A percentile compares a stretch with the other conserved stretches of the same genome.
phyloP scores from a whole-genome alignment of 441 rosid genomes.

The Lepidium campestre region DNA sequence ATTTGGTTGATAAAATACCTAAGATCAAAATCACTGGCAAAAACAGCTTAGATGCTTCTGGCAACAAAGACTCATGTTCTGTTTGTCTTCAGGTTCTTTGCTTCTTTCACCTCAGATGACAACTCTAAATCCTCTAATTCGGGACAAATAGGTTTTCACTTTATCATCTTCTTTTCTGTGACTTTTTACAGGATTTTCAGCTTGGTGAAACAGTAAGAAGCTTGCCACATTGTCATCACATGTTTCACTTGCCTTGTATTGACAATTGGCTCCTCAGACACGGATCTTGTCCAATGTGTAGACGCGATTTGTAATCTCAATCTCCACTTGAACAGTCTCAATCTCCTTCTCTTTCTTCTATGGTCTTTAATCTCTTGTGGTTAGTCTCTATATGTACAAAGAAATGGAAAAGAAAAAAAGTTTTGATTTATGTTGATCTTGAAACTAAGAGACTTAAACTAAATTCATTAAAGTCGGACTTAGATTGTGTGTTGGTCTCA shows the following conservation, averaged over 20 bases:
- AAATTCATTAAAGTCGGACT: background rate
- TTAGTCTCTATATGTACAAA: slow-evolving; percentile 21
- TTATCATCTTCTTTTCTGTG: background rate
- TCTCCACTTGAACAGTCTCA: slow-evolving; percentile 18
- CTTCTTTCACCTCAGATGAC: background rate
- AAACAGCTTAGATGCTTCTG: slow-evolving; percentile 61
- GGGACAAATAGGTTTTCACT: background rate
- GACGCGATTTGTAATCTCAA: slow-evolving; percentile 58
- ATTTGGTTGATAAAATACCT: slow-evolving; percentile 76
- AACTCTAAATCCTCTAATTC: background rate
- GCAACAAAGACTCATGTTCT: slow-evolving; percentile 80
- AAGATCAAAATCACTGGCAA: slow-evolving; percentile 58
- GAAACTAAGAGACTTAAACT: background rate
- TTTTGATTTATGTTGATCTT: slow-evolving; percentile 9
- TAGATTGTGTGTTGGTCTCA: slow-evolving; percentile 26
- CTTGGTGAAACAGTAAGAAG: slow-evolving; percentile 77
- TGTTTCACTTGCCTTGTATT: slow-evolving; percentile 93
- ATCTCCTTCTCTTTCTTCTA: background rate
- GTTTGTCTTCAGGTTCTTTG: slow-evolving; percentile 88
- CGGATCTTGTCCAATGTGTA: slow-evolving; percentile 95
- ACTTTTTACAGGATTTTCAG: slow-evolving; percentile 72
- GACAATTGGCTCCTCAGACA: slow-evolving; percentile 92
- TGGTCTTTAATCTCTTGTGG: slow-evolving; percentile 8
- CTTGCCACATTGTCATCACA: slow-evolving; percentile 90
- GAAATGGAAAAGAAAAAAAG: background rate